Evolutionary conservation across 2,329 filamentous ascomycete species (phyloP), one percentile per base, ranked within the genome.

Genomic region (Phoma sp.): DNA sequence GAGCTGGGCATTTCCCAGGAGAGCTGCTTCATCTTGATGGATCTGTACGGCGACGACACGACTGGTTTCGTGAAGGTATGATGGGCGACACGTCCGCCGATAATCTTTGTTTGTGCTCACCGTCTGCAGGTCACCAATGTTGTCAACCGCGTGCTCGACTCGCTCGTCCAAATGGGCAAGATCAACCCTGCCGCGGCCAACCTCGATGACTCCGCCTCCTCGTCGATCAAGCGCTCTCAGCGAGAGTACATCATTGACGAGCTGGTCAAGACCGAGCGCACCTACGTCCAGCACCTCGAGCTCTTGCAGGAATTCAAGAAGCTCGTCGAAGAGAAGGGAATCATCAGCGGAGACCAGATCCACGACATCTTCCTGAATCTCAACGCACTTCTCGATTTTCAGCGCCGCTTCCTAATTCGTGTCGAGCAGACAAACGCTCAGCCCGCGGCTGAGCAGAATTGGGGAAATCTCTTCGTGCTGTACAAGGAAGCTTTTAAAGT

Each of bases 351-450:
- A 48, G 95, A 99, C 72, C 86, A 89, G 8, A 88, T 96, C 22
- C 93, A 98, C 77, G 87, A 93, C 69, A 97, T 99, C 59, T 99
- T 99, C 77, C 82, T 98, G 58, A 99, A 99, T 76, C 86, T 98
- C 70, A 96, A 98, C 72, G 87, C 90, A 27, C 90, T 99, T 42
- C 83, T 99, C 47, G 95, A 99, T 75, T 96, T 97, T 72, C 93
- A 98, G 71, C 88, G 96, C 59, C 86, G 93, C 25, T 98, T 99
- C 68, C 81, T 99, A 42, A 98, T 99, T 67, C 89, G 92, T 50
- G 90, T 99, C 59, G 95, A 99, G 78, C 96, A 96, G 25, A 96
- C 93, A 33, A 96, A 98, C 69, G 92, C 90, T 3, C 85, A 91
- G 77, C 84, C 90, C 0, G 83, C 88, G 57, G 78, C 83, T 4